These are phyloP conservation scores for Pseudovirgaria hyperparasitica DNA, from an alignment of 2,329 filamentous ascomycete species.

Conservation along the genomic window DNA sequence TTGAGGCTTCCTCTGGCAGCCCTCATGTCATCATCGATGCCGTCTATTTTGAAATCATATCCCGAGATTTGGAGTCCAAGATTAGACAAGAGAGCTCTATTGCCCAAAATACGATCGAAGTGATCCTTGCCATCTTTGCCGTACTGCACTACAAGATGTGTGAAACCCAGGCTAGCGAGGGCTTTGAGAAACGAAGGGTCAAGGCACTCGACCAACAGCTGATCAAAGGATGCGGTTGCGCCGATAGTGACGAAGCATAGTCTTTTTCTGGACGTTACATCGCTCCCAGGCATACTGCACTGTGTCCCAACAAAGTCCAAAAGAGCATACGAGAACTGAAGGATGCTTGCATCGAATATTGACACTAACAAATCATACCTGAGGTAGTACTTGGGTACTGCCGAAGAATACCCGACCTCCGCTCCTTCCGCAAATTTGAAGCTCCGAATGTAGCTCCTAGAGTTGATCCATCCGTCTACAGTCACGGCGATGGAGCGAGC, in stretches of 20 bases:
- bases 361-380: too few species aligned
- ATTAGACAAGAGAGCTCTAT: neutral
- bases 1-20: constrained; percentile 34
- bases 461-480: too few species aligned
- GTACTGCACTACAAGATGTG: constrained; percentile 66
- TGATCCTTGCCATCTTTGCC: constrained; percentile 51
- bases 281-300: too few species aligned
- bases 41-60: constrained; percentile 52
- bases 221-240: constrained; percentile 72
- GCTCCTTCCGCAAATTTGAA: too few species aligned
- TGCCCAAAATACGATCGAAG: constrained; percentile 29
- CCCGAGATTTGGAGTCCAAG: constrained; percentile 34
- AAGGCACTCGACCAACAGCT: constrained; percentile 56
- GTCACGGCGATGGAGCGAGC: too few species aligned
- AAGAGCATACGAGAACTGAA: too few species aligned
- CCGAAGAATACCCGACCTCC: too few species aligned
- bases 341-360: too few species aligned
- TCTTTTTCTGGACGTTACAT: constrained; percentile 15
- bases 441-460: too few species aligned
- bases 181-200: constrained; percentile 47
- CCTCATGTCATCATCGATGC: constrained; percentile 48
- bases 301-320: too few species aligned
- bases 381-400: too few species aligned
- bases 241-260: constrained; percentile 82
- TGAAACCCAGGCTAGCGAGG: constrained; percentile 50